A percentile compares a stretch with the other conserved stretches of the same genome.
These are phyloP conservation scores for Daldinia decipiens DNA, from an alignment of 495 filamentous ascomycete species.

Conservation along the genomic window DNA sequence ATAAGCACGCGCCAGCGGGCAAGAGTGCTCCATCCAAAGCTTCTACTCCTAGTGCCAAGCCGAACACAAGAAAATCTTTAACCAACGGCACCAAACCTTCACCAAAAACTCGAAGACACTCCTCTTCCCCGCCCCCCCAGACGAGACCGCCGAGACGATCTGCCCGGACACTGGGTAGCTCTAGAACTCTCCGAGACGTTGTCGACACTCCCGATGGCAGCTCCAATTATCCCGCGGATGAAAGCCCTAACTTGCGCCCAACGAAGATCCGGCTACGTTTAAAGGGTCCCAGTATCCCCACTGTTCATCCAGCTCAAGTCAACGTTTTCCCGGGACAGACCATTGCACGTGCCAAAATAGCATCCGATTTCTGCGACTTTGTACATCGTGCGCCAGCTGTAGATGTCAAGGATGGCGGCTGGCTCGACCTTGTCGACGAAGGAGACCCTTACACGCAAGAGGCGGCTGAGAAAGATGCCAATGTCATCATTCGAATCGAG, in stretches of 20 bases:
- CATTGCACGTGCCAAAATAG: constrained; percentile 53
- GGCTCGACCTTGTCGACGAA: constrained; percentile 64
- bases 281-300: constrained; percentile 54
- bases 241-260: constrained; percentile 48
- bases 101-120: constrained; percentile 47
- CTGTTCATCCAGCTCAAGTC: constrained; percentile 65
- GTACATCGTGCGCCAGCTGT: constrained; percentile 57
- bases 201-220: constrained; percentile 37
- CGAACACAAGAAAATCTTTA: constrained; percentile 40
- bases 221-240: constrained; percentile 42
- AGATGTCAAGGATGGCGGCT: constrained; percentile 60
- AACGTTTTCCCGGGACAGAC: constrained; percentile 48
- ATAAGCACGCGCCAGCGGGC: constrained; percentile 46
- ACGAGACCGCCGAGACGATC: constrained; percentile 51
- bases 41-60: constrained; percentile 47
- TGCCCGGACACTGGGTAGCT: constrained; percentile 52
- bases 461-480: constrained; percentile 62
- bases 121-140: constrained; percentile 47
- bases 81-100: constrained; percentile 43
- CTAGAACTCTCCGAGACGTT: constrained; percentile 39
- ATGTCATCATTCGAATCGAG: constrained; percentile 68
- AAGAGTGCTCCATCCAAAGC: constrained; percentile 38
- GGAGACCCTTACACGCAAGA: constrained; percentile 62
- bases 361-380: constrained; percentile 64
- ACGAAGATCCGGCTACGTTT: constrained; percentile 57